A percentile compares a stretch with the other conserved stretches of the same genome.
These are phyloP conservation scores for Coemansia sp. DNA, from an alignment of 192 early-diverging fungal species.

Conservation along the genomic window DNA sequence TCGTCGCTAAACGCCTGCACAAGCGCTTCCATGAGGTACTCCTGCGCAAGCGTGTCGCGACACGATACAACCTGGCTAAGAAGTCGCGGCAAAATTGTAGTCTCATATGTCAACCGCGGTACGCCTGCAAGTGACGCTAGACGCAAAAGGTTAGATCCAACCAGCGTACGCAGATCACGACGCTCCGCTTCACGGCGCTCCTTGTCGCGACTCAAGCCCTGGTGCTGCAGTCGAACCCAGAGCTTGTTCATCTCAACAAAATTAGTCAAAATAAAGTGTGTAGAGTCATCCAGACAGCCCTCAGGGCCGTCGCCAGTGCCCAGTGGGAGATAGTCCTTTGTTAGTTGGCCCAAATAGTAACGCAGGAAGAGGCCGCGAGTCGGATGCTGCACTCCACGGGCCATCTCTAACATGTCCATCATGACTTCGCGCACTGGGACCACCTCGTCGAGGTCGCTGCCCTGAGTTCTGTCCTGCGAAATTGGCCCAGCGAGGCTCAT, in stretches of 20 bases:
- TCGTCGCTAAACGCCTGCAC: slow-evolving; percentile 98
- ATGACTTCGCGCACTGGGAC: slow-evolving; percentile 95
- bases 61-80: slow-evolving; percentile 97
- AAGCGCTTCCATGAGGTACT: slow-evolving; percentile 99
- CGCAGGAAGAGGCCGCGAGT: slow-evolving; percentile 95
- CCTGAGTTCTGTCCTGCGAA: slow-evolving; percentile 9
- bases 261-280: slow-evolving; percentile 94
- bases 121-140: slow-evolving; percentile 90
- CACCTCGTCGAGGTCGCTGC: slow-evolving; percentile 53
- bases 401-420: slow-evolving; percentile 99
- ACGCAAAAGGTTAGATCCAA: slow-evolving; percentile 95
- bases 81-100: slow-evolving; percentile 85
- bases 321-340: slow-evolving; percentile 90
- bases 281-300: slow-evolving; percentile 88
- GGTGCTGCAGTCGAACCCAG: slow-evolving; percentile 98
- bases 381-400: slow-evolving; percentile 97
- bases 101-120: slow-evolving; percentile 78
- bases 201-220: slow-evolving; percentile 90
- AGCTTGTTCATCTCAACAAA: slow-evolving; percentile 99
- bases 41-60: slow-evolving; percentile 96
- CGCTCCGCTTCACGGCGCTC: slow-evolving; percentile 96
- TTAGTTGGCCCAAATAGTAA: slow-evolving; percentile 93
- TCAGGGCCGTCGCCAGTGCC: slow-evolving; percentile 56
- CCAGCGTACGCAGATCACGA: slow-evolving; percentile 88
- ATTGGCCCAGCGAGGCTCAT: slow-evolving; percentile 72